Evolutionary conservation across 805 yeast species (phyloP), one percentile per base, ranked within the genome.

Genomic region (Yarrowia sp.): DNA sequence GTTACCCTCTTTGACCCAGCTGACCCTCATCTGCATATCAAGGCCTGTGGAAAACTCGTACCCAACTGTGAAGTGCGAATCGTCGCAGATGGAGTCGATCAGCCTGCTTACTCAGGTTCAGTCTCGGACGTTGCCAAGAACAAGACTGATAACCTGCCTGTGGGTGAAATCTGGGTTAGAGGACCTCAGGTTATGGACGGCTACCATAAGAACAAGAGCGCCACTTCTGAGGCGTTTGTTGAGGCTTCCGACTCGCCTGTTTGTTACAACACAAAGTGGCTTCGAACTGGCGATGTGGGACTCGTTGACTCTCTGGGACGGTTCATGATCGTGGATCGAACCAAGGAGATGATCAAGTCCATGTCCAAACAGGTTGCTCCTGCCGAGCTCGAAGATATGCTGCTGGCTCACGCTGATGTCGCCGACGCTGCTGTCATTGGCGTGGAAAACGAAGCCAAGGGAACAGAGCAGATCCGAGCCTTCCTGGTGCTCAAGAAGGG

Each of bases 381-480:
- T 40, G 94, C 97, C 15, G 98, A 93, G 82, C 90, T 93, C 71
- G 98, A 93, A 79, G 89, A 94, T 41, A 89, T 94, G 35, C 82
- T 92, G 74, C 83, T 87, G 70, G 89, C 87, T 72, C 91, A 91
- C 79, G 83, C 84, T 15, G 81, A 84, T 68, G 97, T 93, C 55
- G 85, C 88, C 48, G 98, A 93, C 79, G 84, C 91, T 73, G 97
- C 97, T 5, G 97, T 92, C 67, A 91, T 91, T 71, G 98, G 97
- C 69, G 87, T 78, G n/a, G 72, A 71, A 67, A 71, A 88, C 74
- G 56, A 48, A 11, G 97, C 90, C 77, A 97, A 92, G 74, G 85
- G 92, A 74, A 92, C 97, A 38, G 97, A 80, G 70, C 74, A 70
- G 26, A 81, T 81, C 8, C 73, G 82, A 8, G 82, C 81, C n/a